Evolutionary conservation across 2,329 filamentous ascomycete genomes (phyloP).

Genomic region (Raffaelea albimanens): DNA sequence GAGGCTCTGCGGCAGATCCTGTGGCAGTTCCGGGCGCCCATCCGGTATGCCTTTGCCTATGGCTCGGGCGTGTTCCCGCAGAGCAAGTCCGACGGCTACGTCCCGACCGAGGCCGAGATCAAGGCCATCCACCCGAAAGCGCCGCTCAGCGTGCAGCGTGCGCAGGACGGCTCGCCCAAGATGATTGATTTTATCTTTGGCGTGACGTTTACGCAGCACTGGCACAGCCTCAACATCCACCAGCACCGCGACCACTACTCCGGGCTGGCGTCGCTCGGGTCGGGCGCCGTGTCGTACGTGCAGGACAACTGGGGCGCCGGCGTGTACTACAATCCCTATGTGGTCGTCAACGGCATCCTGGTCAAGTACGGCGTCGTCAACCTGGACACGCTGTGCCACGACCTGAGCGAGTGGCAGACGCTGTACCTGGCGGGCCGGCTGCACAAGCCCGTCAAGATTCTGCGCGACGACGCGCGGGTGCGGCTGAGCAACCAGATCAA

Average conservation of each 20-base stretch:
- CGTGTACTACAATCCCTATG: conserved; percentile 94
- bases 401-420: conserved; percentile 86
- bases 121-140: conserved; percentile 70
- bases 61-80: conserved; percentile 95
- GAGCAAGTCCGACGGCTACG: conserved; percentile 37
- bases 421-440: conserved; percentile 92
- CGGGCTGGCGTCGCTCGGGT: conserved; percentile 70
- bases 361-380: conserved; percentile 99
- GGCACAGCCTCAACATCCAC: conserved; percentile 85
- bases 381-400: conserved; percentile 75
- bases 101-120: conserved; percentile 46
- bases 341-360: conserved; percentile 87
- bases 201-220: conserved; percentile 88
- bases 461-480: conserved; percentile 85
- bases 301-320: conserved; percentile 87
- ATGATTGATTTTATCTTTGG: conserved; percentile 99
- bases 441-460: conserved; percentile 96
- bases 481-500: conserved; percentile 95
- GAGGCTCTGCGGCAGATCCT: conserved; percentile 78
- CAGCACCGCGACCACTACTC: conserved; percentile 94
- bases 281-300: conserved; percentile 71
- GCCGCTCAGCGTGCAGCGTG: conserved; percentile 68
- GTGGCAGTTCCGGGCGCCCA: conserved; percentile 85
- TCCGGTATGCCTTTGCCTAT: conserved; percentile 94
- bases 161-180: conserved; percentile 80